Evolutionary conservation across 345 rosid species (phyloP).

Genomic region (Populus davidiana): DNA sequence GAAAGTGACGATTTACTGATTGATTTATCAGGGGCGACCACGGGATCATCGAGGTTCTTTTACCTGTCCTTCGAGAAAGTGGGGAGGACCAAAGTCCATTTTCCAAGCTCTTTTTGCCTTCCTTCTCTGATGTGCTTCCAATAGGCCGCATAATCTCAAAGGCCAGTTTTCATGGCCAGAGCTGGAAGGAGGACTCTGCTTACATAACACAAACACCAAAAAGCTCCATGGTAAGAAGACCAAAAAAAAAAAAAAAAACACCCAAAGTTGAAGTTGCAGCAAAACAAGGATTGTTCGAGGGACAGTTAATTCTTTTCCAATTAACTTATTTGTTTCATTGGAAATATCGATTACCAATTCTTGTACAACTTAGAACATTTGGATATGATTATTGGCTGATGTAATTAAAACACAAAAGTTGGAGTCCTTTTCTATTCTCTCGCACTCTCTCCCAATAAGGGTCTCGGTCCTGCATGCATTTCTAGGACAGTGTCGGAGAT

Average conservation of each 20-base stretch:
- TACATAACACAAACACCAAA: background rate
- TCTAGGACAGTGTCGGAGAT: background rate
- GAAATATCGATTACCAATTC: conserved; percentile 31
- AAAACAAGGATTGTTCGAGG: conserved; percentile 9
- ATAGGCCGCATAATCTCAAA: background rate
- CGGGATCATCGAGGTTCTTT: conserved; percentile 46
- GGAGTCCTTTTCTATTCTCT: background rate
- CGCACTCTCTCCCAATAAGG: background rate
- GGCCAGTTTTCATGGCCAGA: conserved; percentile 14
- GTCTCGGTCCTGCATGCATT: background rate
- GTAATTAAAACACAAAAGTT: conserved; percentile 6
- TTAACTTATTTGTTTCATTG: conserved; percentile 18
- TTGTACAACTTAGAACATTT: conserved; percentile 38
- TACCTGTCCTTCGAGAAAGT: conserved; percentile 31
- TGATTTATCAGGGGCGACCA: conserved; percentile 42
- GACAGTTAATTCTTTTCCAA: conserved; percentile 22
- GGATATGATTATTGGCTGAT: conserved; percentile 13
- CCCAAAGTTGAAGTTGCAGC: conserved; percentile 14
- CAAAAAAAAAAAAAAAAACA: no score
- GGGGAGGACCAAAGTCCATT: conserved; percentile 51
- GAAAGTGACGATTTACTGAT: background rate
- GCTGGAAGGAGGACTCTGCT: conserved; percentile 8
- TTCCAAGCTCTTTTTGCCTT: conserved; percentile 72
- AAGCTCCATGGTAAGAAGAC: background rate
- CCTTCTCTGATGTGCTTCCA: conserved; percentile 49